These are phyloP conservation scores for Sclerotinia spermophila DNA, from an alignment of 2,329 filamentous ascomycete species.

Conservation along the genomic window DNA sequence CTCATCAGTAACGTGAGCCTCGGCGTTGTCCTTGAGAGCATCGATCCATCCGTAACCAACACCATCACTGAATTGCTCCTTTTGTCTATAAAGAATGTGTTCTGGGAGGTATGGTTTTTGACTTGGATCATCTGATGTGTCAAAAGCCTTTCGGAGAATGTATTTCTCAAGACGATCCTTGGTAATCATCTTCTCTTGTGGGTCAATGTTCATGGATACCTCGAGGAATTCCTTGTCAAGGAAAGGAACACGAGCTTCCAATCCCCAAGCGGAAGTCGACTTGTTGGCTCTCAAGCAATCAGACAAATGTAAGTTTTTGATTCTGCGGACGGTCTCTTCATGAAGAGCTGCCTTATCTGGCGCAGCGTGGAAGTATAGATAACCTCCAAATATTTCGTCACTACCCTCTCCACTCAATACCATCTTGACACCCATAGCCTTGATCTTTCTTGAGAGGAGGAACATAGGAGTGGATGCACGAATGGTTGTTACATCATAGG, in stretches of 20 bases:
- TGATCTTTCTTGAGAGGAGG: constrained; percentile 95
- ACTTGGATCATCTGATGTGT: constrained; percentile 81
- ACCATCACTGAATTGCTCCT: constrained; percentile 98
- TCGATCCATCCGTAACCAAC: constrained; percentile 99
- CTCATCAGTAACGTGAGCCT: constrained; percentile 86
- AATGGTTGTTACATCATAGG: constrained; percentile 97
- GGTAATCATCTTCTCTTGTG: constrained; percentile 92
- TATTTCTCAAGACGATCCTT: constrained; percentile 79
- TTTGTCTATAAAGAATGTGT: constrained; percentile 95
- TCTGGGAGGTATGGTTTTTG: constrained; percentile 87
- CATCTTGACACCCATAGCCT: constrained; percentile 99
- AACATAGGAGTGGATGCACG: constrained; percentile 99
- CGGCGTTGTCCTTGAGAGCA: constrained; percentile 89
- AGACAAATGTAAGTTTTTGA: constrained; percentile 95
- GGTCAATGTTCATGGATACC: constrained; percentile 88
- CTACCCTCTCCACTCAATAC: constrained; percentile 94
- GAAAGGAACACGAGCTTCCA: constrained; percentile 97
- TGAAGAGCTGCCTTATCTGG: constrained; percentile 92
- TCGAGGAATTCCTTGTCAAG: constrained; percentile 97
- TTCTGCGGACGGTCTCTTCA: constrained; percentile 85
- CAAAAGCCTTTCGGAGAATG: constrained; percentile 95
- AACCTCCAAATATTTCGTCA: constrained; percentile 97
- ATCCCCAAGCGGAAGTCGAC: constrained; percentile 95
- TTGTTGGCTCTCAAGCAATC: constrained; percentile 99
- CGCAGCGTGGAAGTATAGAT: constrained; percentile 96